phyloP scores from a whole-genome alignment of 2,329 filamentous ascomycete genomes.

The Ambrosiella cleistominuta region DNA sequence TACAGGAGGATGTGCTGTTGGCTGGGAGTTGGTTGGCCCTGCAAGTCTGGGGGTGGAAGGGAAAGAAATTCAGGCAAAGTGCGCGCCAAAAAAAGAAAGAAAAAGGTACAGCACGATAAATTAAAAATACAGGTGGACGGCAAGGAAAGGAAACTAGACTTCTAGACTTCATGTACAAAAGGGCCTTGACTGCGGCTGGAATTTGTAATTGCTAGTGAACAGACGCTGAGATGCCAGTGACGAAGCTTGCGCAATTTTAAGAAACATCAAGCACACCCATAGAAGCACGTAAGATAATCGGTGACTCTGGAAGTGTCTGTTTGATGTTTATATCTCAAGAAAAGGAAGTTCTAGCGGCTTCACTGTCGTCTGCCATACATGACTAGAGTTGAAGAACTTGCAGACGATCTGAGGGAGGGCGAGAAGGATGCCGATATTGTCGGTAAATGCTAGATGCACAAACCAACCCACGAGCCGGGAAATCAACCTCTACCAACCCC shows the following conservation, averaged over 20 bases:
- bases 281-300: too few relatives aligned
- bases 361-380: not conserved
- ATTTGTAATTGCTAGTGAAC: not conserved
- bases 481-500: not conserved
- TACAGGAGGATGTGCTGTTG: not conserved
- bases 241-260: not conserved
- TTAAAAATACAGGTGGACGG: not conserved
- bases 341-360: not conserved
- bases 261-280: not conserved
- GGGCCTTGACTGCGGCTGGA: not conserved
- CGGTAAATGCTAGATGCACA: not conserved
- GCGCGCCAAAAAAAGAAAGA: not conserved
- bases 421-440: not conserved
- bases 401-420: not conserved
- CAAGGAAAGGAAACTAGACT: not conserved
- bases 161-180: not conserved
- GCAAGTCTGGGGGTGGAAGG: not conserved
- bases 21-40: not conserved
- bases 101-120: not conserved
- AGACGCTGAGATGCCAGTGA: not conserved
- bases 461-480: not conserved
- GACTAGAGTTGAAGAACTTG: not conserved
- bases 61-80: not conserved
- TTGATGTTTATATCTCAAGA: not conserved
- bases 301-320: too few relatives aligned